A percentile compares a stretch with the other conserved stretches of the same genome.
These are phyloP conservation scores for Tetradesmus obliquus DNA, from an alignment of 139 green algal species.

Conservation along the genomic window DNA sequence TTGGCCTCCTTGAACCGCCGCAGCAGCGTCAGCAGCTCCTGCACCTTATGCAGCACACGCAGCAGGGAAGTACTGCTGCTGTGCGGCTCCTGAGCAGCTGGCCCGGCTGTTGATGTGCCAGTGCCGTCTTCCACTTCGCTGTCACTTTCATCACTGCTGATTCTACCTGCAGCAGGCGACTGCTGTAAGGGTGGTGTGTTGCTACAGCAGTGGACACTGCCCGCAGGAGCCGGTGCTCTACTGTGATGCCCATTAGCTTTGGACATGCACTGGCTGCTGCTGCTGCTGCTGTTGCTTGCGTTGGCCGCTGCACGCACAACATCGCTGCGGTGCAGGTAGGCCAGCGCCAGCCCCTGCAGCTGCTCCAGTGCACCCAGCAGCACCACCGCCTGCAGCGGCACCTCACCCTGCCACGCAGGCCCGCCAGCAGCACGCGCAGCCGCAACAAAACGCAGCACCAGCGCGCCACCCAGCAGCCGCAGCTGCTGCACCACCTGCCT, in stretches of 20 bases:
- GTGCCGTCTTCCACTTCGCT: background rate
- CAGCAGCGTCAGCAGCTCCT: background rate
- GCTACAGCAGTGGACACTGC: background rate
- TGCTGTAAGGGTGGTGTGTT: background rate
- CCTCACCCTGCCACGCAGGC: slow-evolving; percentile 24
- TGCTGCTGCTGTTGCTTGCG: background rate
- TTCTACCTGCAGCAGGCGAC: background rate
- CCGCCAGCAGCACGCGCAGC: slow-evolving; percentile 14
- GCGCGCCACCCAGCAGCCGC: background rate
- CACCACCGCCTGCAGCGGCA: slow-evolving; percentile 27
- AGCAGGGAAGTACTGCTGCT: background rate
- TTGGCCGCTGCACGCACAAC: background rate
- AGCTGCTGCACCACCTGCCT: slow-evolving; percentile 1
- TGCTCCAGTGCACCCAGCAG: slow-evolving; percentile 25
- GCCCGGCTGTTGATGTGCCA: background rate
- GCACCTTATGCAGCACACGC: background rate
- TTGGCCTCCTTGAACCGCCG: background rate
- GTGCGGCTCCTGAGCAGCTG: background rate
- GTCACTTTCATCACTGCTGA: background rate
- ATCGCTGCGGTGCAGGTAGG: background rate
- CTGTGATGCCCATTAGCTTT: background rate
- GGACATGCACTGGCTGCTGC: background rate
- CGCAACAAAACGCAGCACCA: slow-evolving; percentile 11
- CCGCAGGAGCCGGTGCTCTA: background rate
- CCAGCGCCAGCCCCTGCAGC: background rate